Conservation (phyloP, 2,329 filamentous ascomycete species). For the Coniochaeta sp. region DNA sequence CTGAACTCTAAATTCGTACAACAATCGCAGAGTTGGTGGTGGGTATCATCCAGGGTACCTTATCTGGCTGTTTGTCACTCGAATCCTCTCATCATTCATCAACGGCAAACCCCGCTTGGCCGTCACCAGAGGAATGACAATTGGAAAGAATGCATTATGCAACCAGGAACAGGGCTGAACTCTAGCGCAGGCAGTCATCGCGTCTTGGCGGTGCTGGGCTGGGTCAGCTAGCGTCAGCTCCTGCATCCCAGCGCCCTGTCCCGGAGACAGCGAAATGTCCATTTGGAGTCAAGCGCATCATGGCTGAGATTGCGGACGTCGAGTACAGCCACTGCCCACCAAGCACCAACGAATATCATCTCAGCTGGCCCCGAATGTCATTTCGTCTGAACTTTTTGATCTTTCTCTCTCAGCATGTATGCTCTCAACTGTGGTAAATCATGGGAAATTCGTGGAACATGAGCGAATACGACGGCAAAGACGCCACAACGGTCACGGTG, state of each 20-base stretch:
- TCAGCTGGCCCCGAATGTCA: not conserved
- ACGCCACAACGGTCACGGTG: not conserved
- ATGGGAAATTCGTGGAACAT: not conserved
- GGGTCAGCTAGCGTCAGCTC: not conserved
- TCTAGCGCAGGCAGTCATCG: not conserved
- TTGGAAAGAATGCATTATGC: not conserved
- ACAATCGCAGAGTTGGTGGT: too few species aligned
- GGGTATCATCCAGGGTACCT: too few species aligned
- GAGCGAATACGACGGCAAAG: not conserved
- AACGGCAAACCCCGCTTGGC: too few species aligned
- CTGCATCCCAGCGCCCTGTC: not conserved
- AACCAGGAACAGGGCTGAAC: not conserved
- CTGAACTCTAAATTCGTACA: too few species aligned
- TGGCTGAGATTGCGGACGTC: too few species aligned
- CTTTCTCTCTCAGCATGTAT: not conserved
- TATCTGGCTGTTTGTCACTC: too few species aligned
- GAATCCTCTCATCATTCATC: too few species aligned
- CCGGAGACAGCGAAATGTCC: not conserved
- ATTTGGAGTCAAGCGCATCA: not conserved
- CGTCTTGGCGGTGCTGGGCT: not conserved
- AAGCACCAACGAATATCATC: not conserved
- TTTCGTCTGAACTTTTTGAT: not conserved
- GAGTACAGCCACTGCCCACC: not conserved
- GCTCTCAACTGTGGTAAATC: not conserved
- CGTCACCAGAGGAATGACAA: too few species aligned